Base-by-base conservation (phyloP, 345 rosid genomes). In the Jatropha curcas region DNA sequence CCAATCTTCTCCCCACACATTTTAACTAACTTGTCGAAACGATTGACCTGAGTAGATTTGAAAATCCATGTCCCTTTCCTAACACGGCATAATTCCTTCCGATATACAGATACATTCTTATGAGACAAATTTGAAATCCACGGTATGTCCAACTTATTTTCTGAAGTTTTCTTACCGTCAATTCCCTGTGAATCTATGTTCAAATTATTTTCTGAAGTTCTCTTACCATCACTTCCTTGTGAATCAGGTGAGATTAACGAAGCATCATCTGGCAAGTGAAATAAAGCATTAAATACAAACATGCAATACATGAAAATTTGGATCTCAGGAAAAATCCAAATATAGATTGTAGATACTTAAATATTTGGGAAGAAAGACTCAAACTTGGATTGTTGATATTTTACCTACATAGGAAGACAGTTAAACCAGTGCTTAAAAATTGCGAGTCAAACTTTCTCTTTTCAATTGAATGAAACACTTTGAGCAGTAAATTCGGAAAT, bases 51-150 rank as follows among this genome's bases (percentile, higher is more conserved):
- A 33, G 72, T 53, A 30, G 63, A 69, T 65, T 82, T 87, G 83
- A 66, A 82, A 68, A 85, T 53, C 76, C 83, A 86, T 61, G 71
- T 89, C 56, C 72, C 81, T 71, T 92, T 95, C 80, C 96, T 89
- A 37, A 76, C 80, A 27, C 92, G 93, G 19, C 80, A 79, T 20
- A 75, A 24, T 76, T 84, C 91, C 73, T 86, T 90, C 43, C 81
- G 82, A 65, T 35, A 79, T 39, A 48, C 14, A 25, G 83, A 64
- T 39, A 72, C 25, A n/a, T 71, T 67, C 16, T 30, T 20, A 50
- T 61, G 70, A 34, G 75, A 69, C 72, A 69, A 31, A 20, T 51
- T 62, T 63, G 61, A 72, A 35, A 82, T 55, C 82, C 85, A 84
- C 53, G 94, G 90, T 43, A 86, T 65, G 43, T 70, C 50, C 83